Evolutionary conservation across 257 asterid genomes (phyloP).

Genomic region (Solanum sejunctum): DNA sequence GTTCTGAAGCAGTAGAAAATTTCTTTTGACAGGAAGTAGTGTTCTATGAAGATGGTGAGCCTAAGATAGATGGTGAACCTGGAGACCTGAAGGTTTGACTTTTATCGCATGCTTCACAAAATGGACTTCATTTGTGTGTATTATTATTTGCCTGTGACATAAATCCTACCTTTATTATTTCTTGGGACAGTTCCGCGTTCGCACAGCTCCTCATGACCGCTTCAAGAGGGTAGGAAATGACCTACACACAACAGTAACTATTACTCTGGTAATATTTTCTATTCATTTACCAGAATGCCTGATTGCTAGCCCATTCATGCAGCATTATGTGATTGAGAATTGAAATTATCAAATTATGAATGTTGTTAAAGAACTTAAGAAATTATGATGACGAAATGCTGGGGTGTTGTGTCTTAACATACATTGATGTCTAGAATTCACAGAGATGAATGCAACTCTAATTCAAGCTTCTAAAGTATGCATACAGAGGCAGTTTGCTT

Average conservation of each 20-base stretch:
- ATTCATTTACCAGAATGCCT: neutral
- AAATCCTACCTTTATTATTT: neutral
- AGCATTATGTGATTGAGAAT: neutral
- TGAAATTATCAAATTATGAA: neutral
- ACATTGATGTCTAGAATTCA: neutral
- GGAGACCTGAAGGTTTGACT: conserved; percentile 82
- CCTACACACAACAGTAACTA: conserved; percentile 68
- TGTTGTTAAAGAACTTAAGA: neutral
- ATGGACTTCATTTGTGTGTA: neutral
- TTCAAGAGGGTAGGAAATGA: conserved; percentile 88
- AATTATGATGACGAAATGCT: neutral
- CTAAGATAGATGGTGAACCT: conserved; percentile 87
- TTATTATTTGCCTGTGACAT: neutral
- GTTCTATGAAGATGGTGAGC: conserved; percentile 93
- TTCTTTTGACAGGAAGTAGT: conserved; percentile 59
- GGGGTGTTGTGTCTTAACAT: neutral
- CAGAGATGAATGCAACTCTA: neutral
- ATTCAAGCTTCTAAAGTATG: neutral
- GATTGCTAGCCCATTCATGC: neutral
- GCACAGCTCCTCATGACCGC: conserved; percentile 79
- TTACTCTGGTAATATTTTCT: conserved; percentile 51
- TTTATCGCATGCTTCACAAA: neutral
- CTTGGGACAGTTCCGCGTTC: conserved; percentile 62
- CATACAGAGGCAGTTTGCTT: neutral
- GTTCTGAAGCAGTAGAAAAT: neutral